A percentile compares a stretch with the other conserved stretches of the same genome.
Evolutionary conservation across 208 protist genomes (phyloP).

Genomic region (Leishmania aethiopica): DNA sequence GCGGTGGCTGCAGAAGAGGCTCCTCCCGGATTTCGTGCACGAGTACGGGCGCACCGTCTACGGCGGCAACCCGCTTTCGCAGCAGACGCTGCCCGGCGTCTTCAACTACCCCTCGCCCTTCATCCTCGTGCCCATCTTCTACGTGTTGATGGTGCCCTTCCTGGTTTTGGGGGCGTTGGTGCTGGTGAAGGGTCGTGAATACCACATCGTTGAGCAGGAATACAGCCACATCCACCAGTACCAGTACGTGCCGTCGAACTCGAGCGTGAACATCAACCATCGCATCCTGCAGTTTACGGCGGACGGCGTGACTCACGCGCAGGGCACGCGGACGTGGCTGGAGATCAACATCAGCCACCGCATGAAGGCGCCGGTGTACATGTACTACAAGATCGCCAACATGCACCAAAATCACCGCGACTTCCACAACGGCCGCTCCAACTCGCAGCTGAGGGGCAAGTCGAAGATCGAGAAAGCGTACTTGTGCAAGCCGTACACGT

Average conservation of each 20-base stretch:
- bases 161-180: slow-evolving; percentile 46
- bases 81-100: slow-evolving; percentile 76
- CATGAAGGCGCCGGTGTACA: slow-evolving; percentile 93
- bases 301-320: slow-evolving; percentile 49
- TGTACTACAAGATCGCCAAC: slow-evolving; percentile 97
- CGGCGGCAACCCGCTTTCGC: slow-evolving; percentile 70
- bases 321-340: slow-evolving; percentile 77
- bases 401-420: slow-evolving; percentile 98
- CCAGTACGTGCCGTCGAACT: slow-evolving; percentile 74
- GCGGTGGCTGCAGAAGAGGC: slow-evolving; percentile 29
- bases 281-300: slow-evolving; percentile 58
- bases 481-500: slow-evolving; percentile 64
- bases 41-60: slow-evolving; percentile 73
- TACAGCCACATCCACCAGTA: slow-evolving; percentile 80
- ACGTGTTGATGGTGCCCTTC: slow-evolving; percentile 57
- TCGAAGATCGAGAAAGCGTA: slow-evolving; percentile 27
- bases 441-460: slow-evolving; percentile 64
- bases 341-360: slow-evolving; percentile 46
- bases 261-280: slow-evolving; percentile 71
- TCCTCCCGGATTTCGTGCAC: slow-evolving; percentile 41
- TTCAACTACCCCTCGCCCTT: slow-evolving; percentile 63
- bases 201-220: slow-evolving; percentile 38
- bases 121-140: slow-evolving; percentile 56
- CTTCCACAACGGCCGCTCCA: slow-evolving; percentile 84
- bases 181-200: slow-evolving; percentile 34